Conservation (phyloP, 208 protist species). For the Trypanosoma cruzi region DNA sequence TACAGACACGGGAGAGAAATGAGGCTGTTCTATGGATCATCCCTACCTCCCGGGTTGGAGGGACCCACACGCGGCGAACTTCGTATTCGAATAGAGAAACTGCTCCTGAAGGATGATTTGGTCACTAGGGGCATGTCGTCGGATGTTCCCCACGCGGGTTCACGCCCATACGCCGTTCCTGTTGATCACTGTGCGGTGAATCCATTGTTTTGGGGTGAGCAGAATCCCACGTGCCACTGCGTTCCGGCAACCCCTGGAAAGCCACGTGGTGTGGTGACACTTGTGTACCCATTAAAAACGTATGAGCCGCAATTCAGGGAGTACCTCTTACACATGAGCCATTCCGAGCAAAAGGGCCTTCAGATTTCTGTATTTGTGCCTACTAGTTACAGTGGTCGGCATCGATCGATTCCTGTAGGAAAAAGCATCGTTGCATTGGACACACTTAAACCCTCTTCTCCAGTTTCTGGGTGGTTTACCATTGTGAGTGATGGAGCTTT, state of each 20-base stretch:
- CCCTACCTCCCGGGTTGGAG: slow-evolving; percentile 69
- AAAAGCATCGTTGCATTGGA: slow-evolving; percentile 59
- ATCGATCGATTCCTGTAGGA: slow-evolving; percentile 52
- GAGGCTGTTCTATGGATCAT: slow-evolving; percentile 59
- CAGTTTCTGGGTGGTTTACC: slow-evolving; percentile 73
- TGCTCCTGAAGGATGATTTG: slow-evolving; percentile 70
- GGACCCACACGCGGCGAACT: slow-evolving; percentile 78
- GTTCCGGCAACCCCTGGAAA: slow-evolving; percentile 67
- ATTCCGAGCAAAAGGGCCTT: slow-evolving; percentile 55
- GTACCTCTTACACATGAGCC: slow-evolving; percentile 69
- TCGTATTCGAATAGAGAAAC: slow-evolving; percentile 78
- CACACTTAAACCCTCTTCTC: slow-evolving; percentile 35
- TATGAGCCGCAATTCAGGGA: slow-evolving; percentile 44
- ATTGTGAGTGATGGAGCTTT: slow-evolving; percentile 39
- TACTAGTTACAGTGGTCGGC: slow-evolving; percentile 78
- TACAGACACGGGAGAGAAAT: slow-evolving; percentile 1
- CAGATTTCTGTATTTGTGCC: slow-evolving; percentile 82
- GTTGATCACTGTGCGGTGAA: slow-evolving; percentile 79
- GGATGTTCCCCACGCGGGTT: slow-evolving; percentile 16
- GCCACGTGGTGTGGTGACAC: slow-evolving; percentile 44
- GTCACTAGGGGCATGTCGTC: slow-evolving; percentile 32
- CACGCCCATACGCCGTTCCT: slow-evolving; percentile 67
- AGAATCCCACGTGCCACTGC: slow-evolving; percentile 52
- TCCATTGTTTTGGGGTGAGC: slow-evolving; percentile 82
- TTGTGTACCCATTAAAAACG: slow-evolving; percentile 85